phyloP scores from a whole-genome alignment of 129 eudicot genomes.

The Oenanthe sinensis region DNA sequence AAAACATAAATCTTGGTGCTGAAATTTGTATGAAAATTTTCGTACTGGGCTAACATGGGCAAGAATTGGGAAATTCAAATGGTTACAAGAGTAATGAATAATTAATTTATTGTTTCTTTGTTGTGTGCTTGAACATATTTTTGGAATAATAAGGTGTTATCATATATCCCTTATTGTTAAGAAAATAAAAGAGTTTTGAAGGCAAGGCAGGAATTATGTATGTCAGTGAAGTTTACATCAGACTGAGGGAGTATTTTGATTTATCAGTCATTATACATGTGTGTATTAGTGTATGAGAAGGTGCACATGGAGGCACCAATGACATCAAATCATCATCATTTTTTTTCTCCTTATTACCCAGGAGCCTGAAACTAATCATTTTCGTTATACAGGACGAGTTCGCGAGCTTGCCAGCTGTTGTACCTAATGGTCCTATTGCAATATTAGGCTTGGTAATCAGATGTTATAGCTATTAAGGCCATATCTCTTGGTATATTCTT shows the following conservation, averaged over 20 bases:
- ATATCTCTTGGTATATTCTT: not conserved
- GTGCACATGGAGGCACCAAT: not conserved
- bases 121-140: not conserved
- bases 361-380: slow-evolving; percentile 3
- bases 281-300: not conserved
- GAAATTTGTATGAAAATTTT: not conserved
- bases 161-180: not conserved
- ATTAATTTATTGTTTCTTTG: not conserved
- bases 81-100: not conserved
- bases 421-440: slow-evolving; percentile 83
- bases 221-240: not conserved
- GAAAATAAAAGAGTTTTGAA: not conserved
- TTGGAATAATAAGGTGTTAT: not conserved
- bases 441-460: slow-evolving; percentile 74
- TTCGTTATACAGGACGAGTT: slow-evolving; percentile 61
- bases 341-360: not conserved
- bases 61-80: not conserved
- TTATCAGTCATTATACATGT: not conserved
- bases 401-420: slow-evolving; percentile 63
- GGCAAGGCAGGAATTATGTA: not conserved
- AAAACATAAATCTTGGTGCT: not conserved
- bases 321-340: not conserved
- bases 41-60: not conserved
- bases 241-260: not conserved
- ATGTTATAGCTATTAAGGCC: slow-evolving; percentile 12